Evolutionary conservation across 805 yeast species (phyloP), one percentile per base, ranked within the genome.

Genomic region (Saccharomycopsis guyanensis): DNA sequence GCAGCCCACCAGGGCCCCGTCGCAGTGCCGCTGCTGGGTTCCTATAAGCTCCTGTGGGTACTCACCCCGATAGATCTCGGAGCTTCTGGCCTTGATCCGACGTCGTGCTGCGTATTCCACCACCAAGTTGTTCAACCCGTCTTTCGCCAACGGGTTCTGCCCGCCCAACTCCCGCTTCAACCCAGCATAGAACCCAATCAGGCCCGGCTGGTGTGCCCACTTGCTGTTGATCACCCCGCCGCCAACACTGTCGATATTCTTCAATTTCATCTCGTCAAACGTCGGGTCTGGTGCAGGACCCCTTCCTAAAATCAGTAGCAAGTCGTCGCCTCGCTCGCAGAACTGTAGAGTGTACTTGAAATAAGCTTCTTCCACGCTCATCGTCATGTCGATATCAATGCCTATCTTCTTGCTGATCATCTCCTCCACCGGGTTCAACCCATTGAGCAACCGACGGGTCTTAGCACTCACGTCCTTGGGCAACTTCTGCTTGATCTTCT

Each of bases 321-420:
- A 33, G 12, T 33, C 37, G 6, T 33, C 37, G 10, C n/a, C 25
- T 5, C 42, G 34, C 19, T 40, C 34, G 22, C 38, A 25, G 27
- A 43, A 49, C 22, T 51, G 54, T 15, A 52, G 38, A 22, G 50
- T 47, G 40, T 52, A 46, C 22, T 41, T 47, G 38, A 48, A 51
- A 22, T 52, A 52, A 4, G 49, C 37, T 20, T 46, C 46, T 3
- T 46, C 47, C 8, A 36, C 7, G 6, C 46, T 18, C 13, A 44
- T 25, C 4, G 48, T 38, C 13, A 38, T 16, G 35, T 52, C 51
- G 18, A 52, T 38, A 16, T 23, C 20, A 24, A 52, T 42, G 6
- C 53, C 55, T 6, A 52, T 35, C 36, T 47, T 47, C 8, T 33
- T 22, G 31, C 52, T 20, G 27, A 52, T 15, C 20, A 48, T 27